Base-by-base conservation (phyloP, 2,329 filamentous ascomycete species). In the Ascosphaera aggregata region DNA sequence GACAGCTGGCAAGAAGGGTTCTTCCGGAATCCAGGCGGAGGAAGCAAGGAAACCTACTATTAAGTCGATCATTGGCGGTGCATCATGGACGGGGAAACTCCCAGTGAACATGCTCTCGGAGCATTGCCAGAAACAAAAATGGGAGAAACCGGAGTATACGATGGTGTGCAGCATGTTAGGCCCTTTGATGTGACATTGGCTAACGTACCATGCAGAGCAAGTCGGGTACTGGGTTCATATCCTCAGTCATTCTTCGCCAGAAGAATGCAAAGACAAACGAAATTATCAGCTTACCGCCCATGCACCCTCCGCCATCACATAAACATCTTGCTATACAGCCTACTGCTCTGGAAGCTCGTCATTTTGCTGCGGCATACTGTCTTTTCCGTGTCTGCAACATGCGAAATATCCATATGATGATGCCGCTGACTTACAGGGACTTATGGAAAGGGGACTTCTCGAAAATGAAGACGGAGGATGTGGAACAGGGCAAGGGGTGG, bases 21-120 rank as follows among this genome's bases (percentile, higher is more conserved):
- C 45, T 43, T 45, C 47, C 17, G 42, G 47, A 38, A 55, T 60
- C 37, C 58, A 54, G 4, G 45, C 54, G 13, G 57, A 60, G 31
- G 55, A 59, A 43, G 63, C 62, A n/a, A 73, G 71, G 54, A 71
- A 68, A 47, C 69, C 71, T 32, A 65, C 71, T 37, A 69, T 67
- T 17, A 62, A 69, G 56, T 81, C 91, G 48, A 63, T 98, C 46
- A 92, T 98, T 51, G 89, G 84, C 34, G 89, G 89, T 37, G 73
- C 82, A 42, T 94, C 84, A 48, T 98, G 89, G 89, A 98, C 89
- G 0, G 89, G 89, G 32, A 98, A 98, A 56, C 63, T 98, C 22
- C 89, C 89, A 1, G 80, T 94, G 45, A 94, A 92, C 53, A 67
- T 95, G 49, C 70, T 95, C 45, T 81, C 80, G 27, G 89, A 95